These are phyloP conservation scores for Mariannaea elegans DNA, from an alignment of 2,329 filamentous ascomycete species.

Conservation along the genomic window DNA sequence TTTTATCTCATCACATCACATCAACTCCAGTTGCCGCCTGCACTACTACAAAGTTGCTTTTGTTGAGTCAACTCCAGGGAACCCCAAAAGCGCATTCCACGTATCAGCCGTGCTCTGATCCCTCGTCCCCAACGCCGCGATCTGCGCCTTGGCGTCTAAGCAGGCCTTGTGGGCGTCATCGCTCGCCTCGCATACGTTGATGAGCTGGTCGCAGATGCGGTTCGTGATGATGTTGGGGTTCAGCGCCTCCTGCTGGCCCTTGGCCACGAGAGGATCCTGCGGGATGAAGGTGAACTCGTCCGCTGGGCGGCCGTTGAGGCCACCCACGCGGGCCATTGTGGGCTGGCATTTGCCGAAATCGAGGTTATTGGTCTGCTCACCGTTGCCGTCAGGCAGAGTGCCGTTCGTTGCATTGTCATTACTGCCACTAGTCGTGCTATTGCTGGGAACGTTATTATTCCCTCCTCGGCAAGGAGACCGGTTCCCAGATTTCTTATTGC, in stretches of 20 bases:
- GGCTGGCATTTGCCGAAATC: slow-evolving; percentile 65
- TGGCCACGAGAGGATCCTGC: slow-evolving; percentile 66
- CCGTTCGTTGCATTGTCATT: slow-evolving; percentile 26
- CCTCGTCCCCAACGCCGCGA: slow-evolving; percentile 58
- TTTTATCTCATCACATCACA: too few species aligned
- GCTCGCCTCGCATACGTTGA: slow-evolving; percentile 72
- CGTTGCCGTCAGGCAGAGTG: slow-evolving; percentile 26
- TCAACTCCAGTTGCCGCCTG: not conserved
- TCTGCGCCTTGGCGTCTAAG: slow-evolving; percentile 60
- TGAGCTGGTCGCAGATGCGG: slow-evolving; percentile 74
- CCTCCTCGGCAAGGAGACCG: not conserved
- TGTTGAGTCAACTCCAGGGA: slow-evolving; percentile 39
- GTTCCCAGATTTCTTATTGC: slow-evolving; percentile 7
- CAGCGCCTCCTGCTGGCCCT: slow-evolving; percentile 70
- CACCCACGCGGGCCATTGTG: slow-evolving; percentile 68
- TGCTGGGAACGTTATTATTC: not conserved
- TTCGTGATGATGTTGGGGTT: slow-evolving; percentile 81
- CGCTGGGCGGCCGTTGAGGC: slow-evolving; percentile 63
- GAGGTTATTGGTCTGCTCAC: slow-evolving; percentile 46
- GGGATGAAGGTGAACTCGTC: slow-evolving; percentile 75
- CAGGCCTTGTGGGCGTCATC: slow-evolving; percentile 65
- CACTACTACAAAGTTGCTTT: slow-evolving; percentile 31
- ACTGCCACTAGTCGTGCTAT: not conserved
- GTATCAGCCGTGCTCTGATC: slow-evolving; percentile 58
- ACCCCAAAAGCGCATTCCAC: slow-evolving; percentile 54